These are phyloP conservation scores for slime mould (Dictyostelium discoideum) DNA, from an alignment of 78 protist species.

Conservation along the genomic window DNA sequence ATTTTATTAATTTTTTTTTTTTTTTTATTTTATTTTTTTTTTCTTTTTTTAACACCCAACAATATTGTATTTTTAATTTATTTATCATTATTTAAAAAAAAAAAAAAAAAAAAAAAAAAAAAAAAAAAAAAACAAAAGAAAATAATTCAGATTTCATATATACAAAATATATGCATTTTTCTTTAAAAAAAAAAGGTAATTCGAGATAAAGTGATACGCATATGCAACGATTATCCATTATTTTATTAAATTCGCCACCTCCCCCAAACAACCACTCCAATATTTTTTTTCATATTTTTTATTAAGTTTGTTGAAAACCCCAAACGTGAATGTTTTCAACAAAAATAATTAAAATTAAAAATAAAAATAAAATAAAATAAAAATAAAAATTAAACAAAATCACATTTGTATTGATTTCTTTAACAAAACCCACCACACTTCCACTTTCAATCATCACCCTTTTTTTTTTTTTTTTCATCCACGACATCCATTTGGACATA, in stretches of 20 bases:
- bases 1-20: too few species aligned
- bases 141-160: neutral
- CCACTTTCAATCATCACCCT: neutral
- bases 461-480: neutral
- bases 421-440: neutral
- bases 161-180: neutral
- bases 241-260: too few species aligned
- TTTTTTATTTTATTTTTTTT: too few species aligned
- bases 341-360: neutral
- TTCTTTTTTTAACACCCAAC: neutral
- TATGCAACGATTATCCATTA: neutral
- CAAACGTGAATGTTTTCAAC: neutral
- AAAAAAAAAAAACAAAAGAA: too few species aligned
- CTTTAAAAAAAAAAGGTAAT: neutral
- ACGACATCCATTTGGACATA: neutral
- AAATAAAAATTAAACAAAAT: neutral
- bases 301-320: neutral
- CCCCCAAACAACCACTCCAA: neutral
- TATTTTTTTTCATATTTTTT: too few species aligned
- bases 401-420: neutral
- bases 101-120: too few species aligned
- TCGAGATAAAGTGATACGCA: neutral
- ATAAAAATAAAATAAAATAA: neutral
- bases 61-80: neutral
- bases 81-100: too few species aligned